Evolutionary conservation across 2,329 filamentous ascomycete genomes (phyloP).

Genomic region (Rhynchosporium agropyri): DNA sequence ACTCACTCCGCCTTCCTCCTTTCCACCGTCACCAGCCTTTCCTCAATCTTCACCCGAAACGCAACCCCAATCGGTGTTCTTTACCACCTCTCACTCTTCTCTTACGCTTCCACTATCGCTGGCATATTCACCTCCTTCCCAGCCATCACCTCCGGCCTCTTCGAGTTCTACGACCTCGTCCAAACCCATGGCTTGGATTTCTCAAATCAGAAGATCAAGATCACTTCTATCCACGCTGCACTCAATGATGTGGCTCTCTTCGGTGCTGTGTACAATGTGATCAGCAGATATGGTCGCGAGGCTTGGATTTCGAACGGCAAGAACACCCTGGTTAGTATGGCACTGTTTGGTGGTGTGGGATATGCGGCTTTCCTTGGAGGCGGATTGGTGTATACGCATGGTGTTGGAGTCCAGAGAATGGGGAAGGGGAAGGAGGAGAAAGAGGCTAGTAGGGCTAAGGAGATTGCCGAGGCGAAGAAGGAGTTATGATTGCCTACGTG

Average conservation of each 20-base stretch:
- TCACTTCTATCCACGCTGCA: constrained; percentile 21
- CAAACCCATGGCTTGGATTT: constrained; percentile 19
- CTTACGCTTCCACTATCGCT: constrained; percentile 21
- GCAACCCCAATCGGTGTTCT: constrained; percentile 1
- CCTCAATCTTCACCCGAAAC: constrained; percentile 16
- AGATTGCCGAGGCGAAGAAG: constrained; percentile 3
- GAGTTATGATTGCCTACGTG: neutral
- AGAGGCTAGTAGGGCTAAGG: neutral
- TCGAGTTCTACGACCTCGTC: constrained; percentile 25
- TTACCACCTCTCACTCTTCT: constrained; percentile 20
- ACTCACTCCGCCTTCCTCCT: neutral
- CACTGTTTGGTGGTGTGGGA: constrained; percentile 5
- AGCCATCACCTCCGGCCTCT: constrained; percentile 22
- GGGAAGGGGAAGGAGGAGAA: constrained; percentile 25
- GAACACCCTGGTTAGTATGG: constrained; percentile 19
- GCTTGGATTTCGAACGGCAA: constrained; percentile 2
- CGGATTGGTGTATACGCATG: constrained; percentile 25
- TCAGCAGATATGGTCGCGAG: constrained; percentile 12
- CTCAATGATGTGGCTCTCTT: constrained; percentile 27
- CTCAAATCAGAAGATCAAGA: constrained; percentile 23
- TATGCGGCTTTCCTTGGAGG: constrained; percentile 30
- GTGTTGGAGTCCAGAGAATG: constrained; percentile 30
- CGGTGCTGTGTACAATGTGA: constrained; percentile 24
- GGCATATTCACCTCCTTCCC: constrained; percentile 28
- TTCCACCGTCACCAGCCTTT: neutral